These are phyloP conservation scores for Thelephora ganbajun DNA, from an alignment of 768 basidiomycete genomes.

Conservation along the genomic window DNA sequence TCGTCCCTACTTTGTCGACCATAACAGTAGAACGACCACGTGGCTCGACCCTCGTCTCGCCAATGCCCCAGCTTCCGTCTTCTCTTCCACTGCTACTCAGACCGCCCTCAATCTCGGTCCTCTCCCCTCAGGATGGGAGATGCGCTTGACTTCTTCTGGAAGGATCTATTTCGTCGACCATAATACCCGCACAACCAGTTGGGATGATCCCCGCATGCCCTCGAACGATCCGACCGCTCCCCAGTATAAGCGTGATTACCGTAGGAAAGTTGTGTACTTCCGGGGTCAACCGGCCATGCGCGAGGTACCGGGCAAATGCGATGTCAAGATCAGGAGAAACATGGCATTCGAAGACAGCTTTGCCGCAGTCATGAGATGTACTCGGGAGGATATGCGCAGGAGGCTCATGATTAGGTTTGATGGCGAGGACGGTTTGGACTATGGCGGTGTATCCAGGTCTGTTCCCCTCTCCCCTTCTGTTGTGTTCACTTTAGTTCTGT, in stretches of 20 bases:
- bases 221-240: slow-evolving; percentile 78
- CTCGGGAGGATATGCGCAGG: slow-evolving; percentile 56
- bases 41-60: slow-evolving; percentile 79
- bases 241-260: slow-evolving; percentile 92
- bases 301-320: slow-evolving; percentile 65
- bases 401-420: slow-evolving; percentile 65
- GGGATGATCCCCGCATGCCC: slow-evolving; percentile 87
- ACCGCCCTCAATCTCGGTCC: slow-evolving; percentile 54
- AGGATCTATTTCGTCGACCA: slow-evolving; percentile 92
- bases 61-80: slow-evolving; percentile 31
- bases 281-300: slow-evolving; percentile 81
- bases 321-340: slow-evolving; percentile 68
- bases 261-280: slow-evolving; percentile 88
- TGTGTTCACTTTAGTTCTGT: neutral
- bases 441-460: slow-evolving; percentile 64
- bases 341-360: slow-evolving; percentile 83
- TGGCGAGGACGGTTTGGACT: slow-evolving; percentile 69
- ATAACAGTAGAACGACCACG: slow-evolving; percentile 75
- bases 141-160: slow-evolving; percentile 75
- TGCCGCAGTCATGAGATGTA: slow-evolving; percentile 68
- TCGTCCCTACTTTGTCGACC: slow-evolving; percentile 61
- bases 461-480: slow-evolving; percentile 2
- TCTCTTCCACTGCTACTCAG: slow-evolving; percentile 27
- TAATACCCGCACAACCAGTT: slow-evolving; percentile 77
- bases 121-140: slow-evolving; percentile 89